A percentile compares a stretch with the other conserved stretches of the same genome.
Conservation (phyloP, 495 filamentous ascomycete species). For the Copromyces sp. region DNA sequence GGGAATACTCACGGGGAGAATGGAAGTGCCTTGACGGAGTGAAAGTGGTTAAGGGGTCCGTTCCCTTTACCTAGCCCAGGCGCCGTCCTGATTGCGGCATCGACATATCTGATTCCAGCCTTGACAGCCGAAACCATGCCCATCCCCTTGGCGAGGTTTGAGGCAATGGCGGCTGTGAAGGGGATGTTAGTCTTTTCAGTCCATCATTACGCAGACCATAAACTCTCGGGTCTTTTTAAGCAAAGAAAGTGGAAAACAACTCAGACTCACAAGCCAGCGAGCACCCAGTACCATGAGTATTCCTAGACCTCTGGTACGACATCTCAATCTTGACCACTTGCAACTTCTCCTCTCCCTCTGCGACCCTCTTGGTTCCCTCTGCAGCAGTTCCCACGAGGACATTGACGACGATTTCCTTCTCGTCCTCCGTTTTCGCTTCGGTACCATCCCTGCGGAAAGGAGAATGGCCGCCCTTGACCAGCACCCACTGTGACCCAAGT, state of each 20-base stretch:
- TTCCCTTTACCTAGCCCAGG: conserved; percentile 65
- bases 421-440: conserved; percentile 42
- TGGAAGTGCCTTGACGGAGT: conserved; percentile 68
- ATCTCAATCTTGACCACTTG: conserved; percentile 47
- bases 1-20: conserved; percentile 63
- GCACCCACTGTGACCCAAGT: conserved; percentile 67
- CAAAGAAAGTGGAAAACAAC: neutral
- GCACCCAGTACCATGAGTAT: conserved; percentile 94
- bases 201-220: neutral
- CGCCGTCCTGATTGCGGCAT: conserved; percentile 72
- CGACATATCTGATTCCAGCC: conserved; percentile 66
- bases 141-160: conserved; percentile 59
- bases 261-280: conserved; percentile 69
- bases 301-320: conserved; percentile 56
- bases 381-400: conserved; percentile 51
- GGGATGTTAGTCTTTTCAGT: neutral
- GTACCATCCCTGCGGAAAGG: conserved; percentile 56
- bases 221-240: neutral
- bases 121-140: conserved; percentile 54
- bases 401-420: conserved; percentile 60
- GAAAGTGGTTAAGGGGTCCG: conserved; percentile 91
- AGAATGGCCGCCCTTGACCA: conserved; percentile 90
- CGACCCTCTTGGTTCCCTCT: conserved; percentile 16
- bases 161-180: conserved; percentile 70
- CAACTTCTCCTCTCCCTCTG: conserved; percentile 2